Evolutionary conservation across 2,329 filamentous ascomycete genomes (phyloP), one percentile per base, ranked within the genome.

Genomic region (Curvularia eragrostidis): DNA sequence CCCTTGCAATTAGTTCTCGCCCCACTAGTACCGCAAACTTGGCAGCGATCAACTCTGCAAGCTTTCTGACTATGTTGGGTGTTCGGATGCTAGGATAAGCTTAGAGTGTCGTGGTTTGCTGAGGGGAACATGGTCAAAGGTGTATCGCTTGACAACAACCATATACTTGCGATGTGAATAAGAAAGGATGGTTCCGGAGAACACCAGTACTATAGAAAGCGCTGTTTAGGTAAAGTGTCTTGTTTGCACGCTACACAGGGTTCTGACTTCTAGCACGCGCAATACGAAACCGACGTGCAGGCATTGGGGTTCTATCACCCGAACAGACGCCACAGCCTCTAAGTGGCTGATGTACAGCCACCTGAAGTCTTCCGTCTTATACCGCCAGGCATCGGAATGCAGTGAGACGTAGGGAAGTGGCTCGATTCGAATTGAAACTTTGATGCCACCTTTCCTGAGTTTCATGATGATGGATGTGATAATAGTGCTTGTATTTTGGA

Each of bases 1-100:
- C 46, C 54, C 54, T 52, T 50, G 46, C 30, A 49, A 56, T 60
- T 54, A 57, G 47, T 23, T 42, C 39, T 43, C 38, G 47, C 46
- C 41, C 42, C 42, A 48, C 42, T 47, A 38, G 26, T 52, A 38
- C 34, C 34, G 34, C 50, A 9, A 42, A 51, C 24, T 49, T 42
- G 13, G 15, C 15, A 10, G 19, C 30, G 38, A 21, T 26, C 38
- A 19, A 34, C 38, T 28, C 30, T 39, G 34, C 41, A 50, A 48
- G 36, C 49, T 13, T 36, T 41, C 28, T 8, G 48, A 36, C 15
- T 26, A 18, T 6, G 28, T 12, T 10, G 39, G 39, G 28, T 32
- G 44, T 18, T 46, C 38, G 21, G 26, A 32, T 23, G 4, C 15
- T 23, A 39, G 28, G 23, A n/a, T 43, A 4, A 12, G 13, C 12